Evolutionary conservation across 148 eudicot species (phyloP), one percentile per base, ranked within the genome.

Genomic region (Amaranthus cruentus): DNA sequence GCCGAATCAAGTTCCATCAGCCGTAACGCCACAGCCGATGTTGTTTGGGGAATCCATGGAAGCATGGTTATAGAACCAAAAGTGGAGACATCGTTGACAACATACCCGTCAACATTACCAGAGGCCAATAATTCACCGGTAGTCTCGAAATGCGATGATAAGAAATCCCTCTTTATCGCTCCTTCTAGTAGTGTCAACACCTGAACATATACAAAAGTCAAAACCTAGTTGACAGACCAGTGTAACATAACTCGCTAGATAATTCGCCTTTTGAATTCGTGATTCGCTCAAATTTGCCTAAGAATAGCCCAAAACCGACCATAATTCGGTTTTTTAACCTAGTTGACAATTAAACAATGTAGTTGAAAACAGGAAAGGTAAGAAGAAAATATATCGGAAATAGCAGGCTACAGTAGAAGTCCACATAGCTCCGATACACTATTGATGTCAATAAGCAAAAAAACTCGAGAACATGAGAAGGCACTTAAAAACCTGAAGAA

Each of bases 31-130:
- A 90, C 93, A 42, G 97, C 98, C 80, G 93, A 81, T 64, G 87
- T 87, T 46, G 96, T 94, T 74, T 85, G 90, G 47, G 98, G 97
- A 62, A 93, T 67, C 98, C 98, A 93, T 47, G 96, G 98, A 80
- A 89, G 95, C 48, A 89, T 86, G 73, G 83, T 47, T 76, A 83
- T 85, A 64, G 62, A 61, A 15, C 79, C 88, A 13, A 74, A 73
- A 64, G 44, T 51, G 46, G 75, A 75, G 54, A 54, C 60, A 71
- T 58, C 71, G 77, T 77, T 69, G 74, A 69, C 71, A 77, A 42
- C 77, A 69, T 63, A 56, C 68, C 78, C 88, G 11, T 73, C 44
- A 18, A 68, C 73, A 74, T 77, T 74, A 76, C 75, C 47, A 42
- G 84, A 79, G 69, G 82, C 85, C 82, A 87, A 75, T 47, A 86